Evolutionary conservation across 108 stramenopile genomes (phyloP), one percentile per base, ranked within the genome.

Genomic region (Nitzschia sp.): DNA sequence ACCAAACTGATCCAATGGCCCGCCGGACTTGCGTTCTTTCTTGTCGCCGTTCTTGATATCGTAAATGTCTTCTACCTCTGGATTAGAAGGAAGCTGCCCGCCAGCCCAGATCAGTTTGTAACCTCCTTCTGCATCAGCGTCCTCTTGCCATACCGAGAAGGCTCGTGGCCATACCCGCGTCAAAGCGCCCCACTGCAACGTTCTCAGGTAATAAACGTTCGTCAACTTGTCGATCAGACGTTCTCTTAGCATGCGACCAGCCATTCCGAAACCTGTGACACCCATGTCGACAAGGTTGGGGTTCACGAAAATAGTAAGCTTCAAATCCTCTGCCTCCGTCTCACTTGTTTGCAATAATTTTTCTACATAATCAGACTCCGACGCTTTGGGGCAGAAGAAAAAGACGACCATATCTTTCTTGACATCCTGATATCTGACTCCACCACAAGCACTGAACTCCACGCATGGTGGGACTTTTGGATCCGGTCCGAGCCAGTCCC

Each of bases 201-300:
- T 97, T 18, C 93, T 59, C 55, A 97, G 74, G 67, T 97, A 97
- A 59, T 97, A 97, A 0, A 85, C 78, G 59, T 82, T 66, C 23
- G 72, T 53, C 64, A 93, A 76, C 11, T 55, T 61, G 77, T 93
- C 92, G 66, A 93, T 80, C 66, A 97, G 65, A 27, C 94, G 85
- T 70, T 97, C 95, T 9, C 94, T 77, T 49, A 96, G 70, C 64
- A 89, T 77, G 25, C 96, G 77, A 21, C 97, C 97, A 15, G 94
- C 95, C 92, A 96, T 86, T 42, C 97, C 97, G 77, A 95, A 97
- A 51, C 97, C 97, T 8, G 95, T 96, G 13, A 93, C 92, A 47
- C 94, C 97, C 95, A 96, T 96, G 80, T 97, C 95, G 18, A 97
- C 93, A 46, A 97, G 66, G 4, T 84, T 68, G n/a, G 97, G 97